Percentiles rank a stretch among this genome's conserved stretches.
Conservation (phyloP, 371 early-diverging fungal genomes). For the Mortierella sp. region DNA sequence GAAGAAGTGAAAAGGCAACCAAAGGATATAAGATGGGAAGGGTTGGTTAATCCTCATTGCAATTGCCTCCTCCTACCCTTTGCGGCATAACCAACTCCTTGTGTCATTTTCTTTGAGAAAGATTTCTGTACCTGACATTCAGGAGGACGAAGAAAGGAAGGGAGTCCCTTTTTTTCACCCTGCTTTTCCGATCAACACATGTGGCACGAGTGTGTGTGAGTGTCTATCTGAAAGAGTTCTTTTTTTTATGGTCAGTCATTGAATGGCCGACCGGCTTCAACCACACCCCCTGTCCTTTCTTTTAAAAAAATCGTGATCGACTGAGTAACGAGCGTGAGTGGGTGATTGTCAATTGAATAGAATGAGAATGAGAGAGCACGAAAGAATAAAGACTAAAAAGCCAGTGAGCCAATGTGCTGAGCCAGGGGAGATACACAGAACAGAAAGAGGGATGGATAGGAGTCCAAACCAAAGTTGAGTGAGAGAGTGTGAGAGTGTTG, state of each 20-base stretch:
- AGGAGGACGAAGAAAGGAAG: not conserved
- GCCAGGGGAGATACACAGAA: not conserved
- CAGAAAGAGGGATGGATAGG: not conserved
- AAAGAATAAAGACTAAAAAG: conserved; percentile 1
- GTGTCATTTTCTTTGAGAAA: not conserved
- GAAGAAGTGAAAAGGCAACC: not conserved
- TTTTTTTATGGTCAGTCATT: not conserved
- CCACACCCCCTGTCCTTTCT: not conserved
- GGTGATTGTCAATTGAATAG: conserved; percentile 4
- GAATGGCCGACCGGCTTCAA: not conserved
- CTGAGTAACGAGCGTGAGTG: not conserved
- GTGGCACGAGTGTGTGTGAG: not conserved
- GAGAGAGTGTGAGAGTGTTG: not conserved
- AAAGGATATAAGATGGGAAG: not conserved
- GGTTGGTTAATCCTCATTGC: not conserved
- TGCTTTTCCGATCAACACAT: conserved; percentile 13
- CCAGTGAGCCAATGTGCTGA: conserved; percentile 5
- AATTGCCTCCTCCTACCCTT: not conserved
- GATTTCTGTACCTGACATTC: not conserved
- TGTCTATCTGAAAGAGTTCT: not conserved
- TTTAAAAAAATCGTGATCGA: not conserved
- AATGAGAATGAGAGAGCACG: not conserved
- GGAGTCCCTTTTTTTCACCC: not conserved
- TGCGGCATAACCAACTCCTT: not conserved
- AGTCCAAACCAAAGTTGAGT: conserved; percentile 8